Base-by-base conservation (phyloP, 2,329 filamentous ascomycete genomes). In the Teratosphaeria nubilosa region DNA sequence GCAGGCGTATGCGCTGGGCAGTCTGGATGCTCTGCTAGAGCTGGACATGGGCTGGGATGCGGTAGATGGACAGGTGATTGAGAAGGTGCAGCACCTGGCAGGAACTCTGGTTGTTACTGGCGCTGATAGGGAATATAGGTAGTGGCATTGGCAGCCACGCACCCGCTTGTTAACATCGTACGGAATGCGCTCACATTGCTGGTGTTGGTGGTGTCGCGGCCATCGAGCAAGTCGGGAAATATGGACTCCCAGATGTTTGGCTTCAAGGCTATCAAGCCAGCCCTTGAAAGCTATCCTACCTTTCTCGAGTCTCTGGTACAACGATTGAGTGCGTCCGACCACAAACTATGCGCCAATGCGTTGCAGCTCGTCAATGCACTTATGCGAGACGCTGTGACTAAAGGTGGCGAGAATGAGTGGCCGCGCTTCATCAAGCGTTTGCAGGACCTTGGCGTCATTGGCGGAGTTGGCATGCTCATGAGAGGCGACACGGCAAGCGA, bases 11-110 rank as follows among this genome's bases (percentile, higher is more conserved):
- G 90, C 91, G 61, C 79, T 99, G 60, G 92, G 95, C 65, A 94
- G 90, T 68, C 82, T 97, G 67, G 89, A 86, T 58, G 84, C 91
- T 58, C 76, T 99, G 60, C 79, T 99, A 61, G 94, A 99, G 75
- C 88, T 97, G 45, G 94, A 97, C 75, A 96, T 96, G 82, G 94
- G 94, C 59, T 99, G 94, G 94, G 91, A 97, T 63, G 84, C 88
- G 60, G 88, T 91, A 68, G 85, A 88, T 16, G 80, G 84, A 59
- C 87, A 90, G 67, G 77, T 92, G 55, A 84, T 87, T 59, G 79
- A 82, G 71, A 78, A 84, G 73, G 84, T 86, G 75, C 70, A 79
- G 27, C 10, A 20, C 30, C 10, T 24, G 30, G 25, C 20, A 51
- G 22, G 30, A 53, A 50, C 16, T 22, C 11, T 27, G 14, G 53